Evolutionary conservation across 2,329 filamentous ascomycete genomes (phyloP).

Genomic region (Trichoderma arundinaceum): DNA sequence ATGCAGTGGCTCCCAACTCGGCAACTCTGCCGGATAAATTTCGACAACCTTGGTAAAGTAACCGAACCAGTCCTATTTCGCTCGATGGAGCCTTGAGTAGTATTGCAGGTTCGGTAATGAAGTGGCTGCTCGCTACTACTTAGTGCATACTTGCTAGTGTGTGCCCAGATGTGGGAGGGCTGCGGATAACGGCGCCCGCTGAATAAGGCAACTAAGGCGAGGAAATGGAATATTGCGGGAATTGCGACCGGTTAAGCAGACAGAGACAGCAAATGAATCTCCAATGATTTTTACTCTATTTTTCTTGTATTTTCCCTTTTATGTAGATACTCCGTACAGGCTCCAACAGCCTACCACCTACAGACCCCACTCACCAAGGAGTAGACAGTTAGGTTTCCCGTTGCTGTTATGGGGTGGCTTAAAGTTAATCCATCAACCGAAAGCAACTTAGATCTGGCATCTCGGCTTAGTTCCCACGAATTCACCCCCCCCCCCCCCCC

Average conservation of each 20-base stretch:
- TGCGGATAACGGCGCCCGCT: neutral
- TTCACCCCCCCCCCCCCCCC: too few species aligned
- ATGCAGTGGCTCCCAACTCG: neutral
- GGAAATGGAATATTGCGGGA: neutral
- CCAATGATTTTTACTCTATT: too few species aligned
- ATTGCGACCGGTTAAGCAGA: too few species aligned
- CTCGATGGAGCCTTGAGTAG: neutral
- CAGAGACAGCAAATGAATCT: too few species aligned
- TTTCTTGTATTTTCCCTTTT: too few species aligned
- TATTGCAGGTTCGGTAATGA: neutral
- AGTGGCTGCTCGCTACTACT: constrained; percentile 2
- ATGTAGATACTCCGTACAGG: too few species aligned
- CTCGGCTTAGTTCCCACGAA: constrained; percentile 15
- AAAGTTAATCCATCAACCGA: too few species aligned
- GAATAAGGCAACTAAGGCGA: neutral
- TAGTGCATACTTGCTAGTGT: neutral
- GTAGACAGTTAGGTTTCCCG: too few species aligned
- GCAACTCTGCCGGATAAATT: neutral
- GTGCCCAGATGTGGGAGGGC: neutral
- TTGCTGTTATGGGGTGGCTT: too few species aligned
- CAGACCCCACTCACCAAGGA: too few species aligned
- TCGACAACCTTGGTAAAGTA: neutral
- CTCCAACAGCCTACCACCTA: too few species aligned
- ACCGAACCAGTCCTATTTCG: neutral
- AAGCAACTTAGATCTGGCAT: too few species aligned